phyloP scores from a whole-genome alignment of 2,329 filamentous ascomycete genomes.

The Pestalotiopsis sp. region DNA sequence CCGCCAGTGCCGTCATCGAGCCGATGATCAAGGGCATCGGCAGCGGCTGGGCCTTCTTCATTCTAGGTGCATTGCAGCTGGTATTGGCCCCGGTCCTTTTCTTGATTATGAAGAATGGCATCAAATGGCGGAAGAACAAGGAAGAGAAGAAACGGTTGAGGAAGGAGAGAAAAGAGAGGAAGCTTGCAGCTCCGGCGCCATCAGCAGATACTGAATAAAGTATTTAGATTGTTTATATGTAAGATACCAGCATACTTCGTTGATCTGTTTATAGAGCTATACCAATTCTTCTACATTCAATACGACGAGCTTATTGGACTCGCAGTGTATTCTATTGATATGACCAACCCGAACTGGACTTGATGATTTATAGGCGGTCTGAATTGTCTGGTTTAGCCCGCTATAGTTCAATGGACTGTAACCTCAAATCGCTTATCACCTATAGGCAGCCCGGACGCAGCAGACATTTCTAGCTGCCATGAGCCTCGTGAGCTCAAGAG shows the following conservation, averaged over 20 bases:
- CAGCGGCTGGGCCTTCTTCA: constrained; percentile 43
- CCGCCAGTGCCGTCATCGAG: constrained; percentile 42
- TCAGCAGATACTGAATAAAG: background rate
- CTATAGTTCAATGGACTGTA: too few species aligned
- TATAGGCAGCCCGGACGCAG: background rate
- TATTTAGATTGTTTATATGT: background rate
- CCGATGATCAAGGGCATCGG: constrained; percentile 45
- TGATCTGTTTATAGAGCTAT: too few species aligned
- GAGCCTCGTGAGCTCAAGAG: background rate
- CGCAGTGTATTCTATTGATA: too few species aligned
- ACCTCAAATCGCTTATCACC: too few species aligned
- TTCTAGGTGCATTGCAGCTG: constrained; percentile 34
- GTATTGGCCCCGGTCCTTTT: constrained; percentile 33
- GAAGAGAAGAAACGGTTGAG: constrained; percentile 32
- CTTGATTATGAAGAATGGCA: constrained; percentile 31
- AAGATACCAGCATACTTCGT: background rate
- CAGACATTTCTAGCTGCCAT: background rate
- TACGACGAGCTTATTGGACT: too few species aligned
- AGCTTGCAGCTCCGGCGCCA: background rate
- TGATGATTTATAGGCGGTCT: too few species aligned
- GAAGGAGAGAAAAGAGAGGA: constrained; percentile 47
- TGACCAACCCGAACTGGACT: too few species aligned
- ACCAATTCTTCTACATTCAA: too few species aligned
- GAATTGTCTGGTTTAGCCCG: too few species aligned
- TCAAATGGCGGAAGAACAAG: constrained; percentile 29